phyloP scores from a whole-genome alignment of 176 grass and related monocot genomes.

The Oryza coarctata region DNA sequence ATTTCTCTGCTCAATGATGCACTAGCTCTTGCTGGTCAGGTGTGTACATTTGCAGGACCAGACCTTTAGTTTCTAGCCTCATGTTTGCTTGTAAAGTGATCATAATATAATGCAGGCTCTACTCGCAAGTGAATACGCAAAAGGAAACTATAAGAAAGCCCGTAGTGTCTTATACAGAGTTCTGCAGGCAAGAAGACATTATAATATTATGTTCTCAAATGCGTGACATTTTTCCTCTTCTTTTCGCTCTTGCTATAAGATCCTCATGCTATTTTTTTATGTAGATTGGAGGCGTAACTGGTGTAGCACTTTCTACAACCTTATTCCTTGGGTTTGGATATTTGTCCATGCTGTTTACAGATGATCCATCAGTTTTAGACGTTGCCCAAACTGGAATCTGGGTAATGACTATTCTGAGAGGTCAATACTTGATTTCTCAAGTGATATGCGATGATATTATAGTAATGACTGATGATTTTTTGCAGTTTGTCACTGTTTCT shows the following conservation, averaged over 20 bases:
- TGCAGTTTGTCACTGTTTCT: constrained; percentile 91
- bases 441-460: not conserved
- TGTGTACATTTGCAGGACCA: constrained; percentile 26
- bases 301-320: constrained; percentile 53
- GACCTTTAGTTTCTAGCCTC: not conserved
- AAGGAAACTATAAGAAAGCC: constrained; percentile 70
- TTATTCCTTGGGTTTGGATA: constrained; percentile 79
- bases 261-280: constrained; percentile 11
- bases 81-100: constrained; percentile 25
- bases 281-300: constrained; percentile 74
- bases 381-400: constrained; percentile 71
- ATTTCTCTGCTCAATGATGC: constrained; percentile 89
- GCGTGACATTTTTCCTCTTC: not conserved
- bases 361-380: constrained; percentile 65
- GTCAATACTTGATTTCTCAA: constrained; percentile 9
- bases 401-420: constrained; percentile 45
- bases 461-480: constrained; percentile 2
- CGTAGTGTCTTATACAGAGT: constrained; percentile 65
- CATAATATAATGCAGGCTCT: constrained; percentile 54
- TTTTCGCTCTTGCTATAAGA: not conserved
- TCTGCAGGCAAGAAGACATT: constrained; percentile 57
- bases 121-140: constrained; percentile 77
- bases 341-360: constrained; percentile 68
- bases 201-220: constrained; percentile 1
- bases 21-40: constrained; percentile 91